Base-by-base conservation (phyloP, 352 stramenopile genomes). In the Poterioochromonas sp. region DNA sequence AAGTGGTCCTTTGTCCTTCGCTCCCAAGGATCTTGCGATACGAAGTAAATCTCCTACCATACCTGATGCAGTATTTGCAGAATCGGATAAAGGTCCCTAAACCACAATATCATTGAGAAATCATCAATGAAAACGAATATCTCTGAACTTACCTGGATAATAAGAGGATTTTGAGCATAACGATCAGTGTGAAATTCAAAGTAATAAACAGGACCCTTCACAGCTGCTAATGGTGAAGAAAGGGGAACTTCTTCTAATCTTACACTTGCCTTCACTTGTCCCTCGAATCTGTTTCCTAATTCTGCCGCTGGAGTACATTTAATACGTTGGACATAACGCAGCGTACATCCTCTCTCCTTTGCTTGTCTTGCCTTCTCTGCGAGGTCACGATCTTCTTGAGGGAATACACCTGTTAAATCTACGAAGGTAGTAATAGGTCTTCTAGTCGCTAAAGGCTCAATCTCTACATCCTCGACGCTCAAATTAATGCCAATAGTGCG, bases 401-500 rank as follows among this genome's bases (percentile, higher is more conserved):
- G 2, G 32, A 71, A 71, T 26, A n/a, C 62, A 44, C 2, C 18
- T 35, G 5, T 29, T 29, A 20, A 3, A 11, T 29, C 1, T 32
- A 5, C 8, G 5, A 5, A 68, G 15, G 47, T 26, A 15, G 18
- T 5, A 41, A 71, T 29, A n/a, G 11, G 5, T 44, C 62, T 11
- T 5, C 62, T 11, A 22, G 79, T 85, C 29, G 65, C 53, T 18
- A 79, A 68, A 37, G 86, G 78, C 74, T 89, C 87, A 32, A 84
- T 80, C 15, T 83, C 82, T 0, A 90, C 86, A 70, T 94, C 87
- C 62, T 87, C 76, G 53, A 93, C 85, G 20, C 93, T 83, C 0
- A 88, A 81, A 32, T 89, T 79, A 70, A 97, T 88, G 3, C 92
- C 92, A 41, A 98, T 85, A 78, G 97, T 93, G 20, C 90, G 88